A percentile compares a stretch with the other conserved stretches of the same genome.
These are phyloP conservation scores for Colletotrichum costaricense DNA, from an alignment of 2,329 filamentous ascomycete genomes.

Conservation along the genomic window DNA sequence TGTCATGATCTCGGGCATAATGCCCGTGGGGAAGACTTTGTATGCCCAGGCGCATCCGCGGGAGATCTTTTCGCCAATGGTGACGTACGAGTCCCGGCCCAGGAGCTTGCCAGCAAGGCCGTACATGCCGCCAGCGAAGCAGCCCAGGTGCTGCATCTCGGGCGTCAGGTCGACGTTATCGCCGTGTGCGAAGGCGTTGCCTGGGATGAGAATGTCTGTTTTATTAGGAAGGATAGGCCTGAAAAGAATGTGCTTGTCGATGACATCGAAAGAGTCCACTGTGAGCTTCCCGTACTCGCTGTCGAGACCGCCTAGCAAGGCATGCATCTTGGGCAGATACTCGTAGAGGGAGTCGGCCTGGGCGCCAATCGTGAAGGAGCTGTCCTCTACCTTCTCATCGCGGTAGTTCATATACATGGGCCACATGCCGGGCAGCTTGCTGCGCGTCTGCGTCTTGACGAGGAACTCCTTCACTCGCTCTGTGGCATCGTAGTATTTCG, in stretches of 20 bases:
- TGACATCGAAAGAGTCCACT: constrained; percentile 68
- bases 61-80: constrained; percentile 59
- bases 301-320: constrained; percentile 73
- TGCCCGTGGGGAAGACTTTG: constrained; percentile 57
- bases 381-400: constrained; percentile 57
- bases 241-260: constrained; percentile 73
- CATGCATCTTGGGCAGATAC: constrained; percentile 69
- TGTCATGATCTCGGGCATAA: constrained; percentile 64
- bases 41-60: constrained; percentile 68
- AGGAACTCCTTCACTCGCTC: constrained; percentile 79
- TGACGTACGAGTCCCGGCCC: constrained; percentile 56
- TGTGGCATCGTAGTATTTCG: constrained; percentile 81
- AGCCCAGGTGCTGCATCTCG: constrained; percentile 68
- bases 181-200: constrained; percentile 46
- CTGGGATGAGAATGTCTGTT: constrained; percentile 71
- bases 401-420: constrained; percentile 72
- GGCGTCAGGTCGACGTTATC: constrained; percentile 45
- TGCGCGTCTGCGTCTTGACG: constrained; percentile 72
- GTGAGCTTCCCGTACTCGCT: constrained; percentile 75
- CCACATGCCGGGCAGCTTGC: constrained; percentile 79
- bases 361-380: constrained; percentile 56
- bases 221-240: constrained; percentile 72
- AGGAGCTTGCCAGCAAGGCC: constrained; percentile 71
- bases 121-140: constrained; percentile 75
- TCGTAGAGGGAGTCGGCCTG: constrained; percentile 65